A percentile compares a stretch with the other conserved stretches of the same genome.
phyloP scores from a whole-genome alignment of 2,329 filamentous ascomycete genomes.

The Colletotrichum neosansevieriae region DNA sequence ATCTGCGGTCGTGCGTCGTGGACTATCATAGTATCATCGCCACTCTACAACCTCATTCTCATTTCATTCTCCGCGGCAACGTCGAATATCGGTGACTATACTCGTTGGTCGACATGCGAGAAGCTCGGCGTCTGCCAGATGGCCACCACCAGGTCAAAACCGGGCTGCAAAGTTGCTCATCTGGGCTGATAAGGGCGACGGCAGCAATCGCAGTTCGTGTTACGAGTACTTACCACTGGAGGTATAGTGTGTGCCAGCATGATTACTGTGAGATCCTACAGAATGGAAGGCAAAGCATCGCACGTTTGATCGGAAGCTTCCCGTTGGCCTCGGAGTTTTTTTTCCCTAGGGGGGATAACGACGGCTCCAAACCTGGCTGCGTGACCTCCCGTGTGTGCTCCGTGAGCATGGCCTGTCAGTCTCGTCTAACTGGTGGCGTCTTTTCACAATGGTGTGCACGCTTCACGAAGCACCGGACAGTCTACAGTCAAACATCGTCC shows the following conservation, averaged over 20 bases:
- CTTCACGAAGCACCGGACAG: background rate
- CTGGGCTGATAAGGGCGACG: background rate
- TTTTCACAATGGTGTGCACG: background rate
- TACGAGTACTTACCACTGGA: background rate
- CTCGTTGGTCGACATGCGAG: too few species aligned
- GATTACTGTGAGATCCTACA: background rate
- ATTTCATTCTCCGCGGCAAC: too few species aligned
- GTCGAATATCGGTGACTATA: too few species aligned
- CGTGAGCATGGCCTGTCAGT: too few species aligned
- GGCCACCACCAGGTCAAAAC: too few species aligned
- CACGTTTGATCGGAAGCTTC: conserved; percentile 2
- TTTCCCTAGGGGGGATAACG: too few species aligned
- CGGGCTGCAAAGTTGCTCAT: too few species aligned
- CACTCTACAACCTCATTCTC: background rate
- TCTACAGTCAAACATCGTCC: background rate
- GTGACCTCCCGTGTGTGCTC: too few species aligned
- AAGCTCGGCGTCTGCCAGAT: too few species aligned
- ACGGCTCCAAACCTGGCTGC: too few species aligned
- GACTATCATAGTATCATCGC: background rate
- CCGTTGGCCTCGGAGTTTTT: conserved; percentile 8
- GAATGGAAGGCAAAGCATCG: background rate
- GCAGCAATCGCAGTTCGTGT: too few species aligned
- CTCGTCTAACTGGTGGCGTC: background rate
- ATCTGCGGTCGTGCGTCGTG: conserved; percentile 8
- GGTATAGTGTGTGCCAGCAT: background rate